Evolutionary conservation across 345 rosid species (phyloP).

Genomic region (Punica granatum): DNA sequence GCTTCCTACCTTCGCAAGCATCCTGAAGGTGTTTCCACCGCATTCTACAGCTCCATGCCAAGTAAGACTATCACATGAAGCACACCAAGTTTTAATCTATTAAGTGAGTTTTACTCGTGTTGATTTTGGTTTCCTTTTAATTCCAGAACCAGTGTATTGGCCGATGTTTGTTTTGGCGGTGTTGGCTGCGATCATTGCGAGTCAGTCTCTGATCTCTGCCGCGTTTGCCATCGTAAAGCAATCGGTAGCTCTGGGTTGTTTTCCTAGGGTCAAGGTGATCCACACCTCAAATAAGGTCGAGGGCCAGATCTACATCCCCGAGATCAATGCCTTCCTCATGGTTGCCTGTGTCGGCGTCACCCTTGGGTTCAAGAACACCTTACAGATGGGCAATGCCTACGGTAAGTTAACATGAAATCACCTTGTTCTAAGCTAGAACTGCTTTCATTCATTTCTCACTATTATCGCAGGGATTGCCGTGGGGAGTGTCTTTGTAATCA

Average conservation of each 20-base stretch:
- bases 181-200: conserved; percentile 26
- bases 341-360: conserved; percentile 26
- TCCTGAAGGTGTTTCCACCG: background rate
- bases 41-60: conserved; percentile 25
- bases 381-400: conserved; percentile 27
- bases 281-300: conserved; percentile 21
- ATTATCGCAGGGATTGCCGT: conserved; percentile 22
- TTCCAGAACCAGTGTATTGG: conserved; percentile 23
- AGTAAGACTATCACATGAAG: conserved; percentile 6
- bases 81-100: background rate
- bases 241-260: conserved; percentile 22
- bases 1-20: conserved; percentile 19
- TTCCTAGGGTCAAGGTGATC: conserved; percentile 22
- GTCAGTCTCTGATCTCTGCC: conserved; percentile 28
- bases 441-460: background rate
- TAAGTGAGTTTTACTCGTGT: background rate
- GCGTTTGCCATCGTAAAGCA: conserved; percentile 28
- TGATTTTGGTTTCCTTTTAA: background rate
- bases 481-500: conserved; percentile 21
- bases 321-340: conserved; percentile 27
- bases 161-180: conserved; percentile 25
- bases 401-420: conserved; percentile 8
- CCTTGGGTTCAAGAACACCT: conserved; percentile 24
- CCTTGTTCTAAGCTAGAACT: fast-evolving
- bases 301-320: conserved; percentile 31